Percentiles rank a stretch among this genome's conserved stretches.
Conservation (phyloP, 768 basidiomycete species). For the Leccinellum luteum region DNA sequence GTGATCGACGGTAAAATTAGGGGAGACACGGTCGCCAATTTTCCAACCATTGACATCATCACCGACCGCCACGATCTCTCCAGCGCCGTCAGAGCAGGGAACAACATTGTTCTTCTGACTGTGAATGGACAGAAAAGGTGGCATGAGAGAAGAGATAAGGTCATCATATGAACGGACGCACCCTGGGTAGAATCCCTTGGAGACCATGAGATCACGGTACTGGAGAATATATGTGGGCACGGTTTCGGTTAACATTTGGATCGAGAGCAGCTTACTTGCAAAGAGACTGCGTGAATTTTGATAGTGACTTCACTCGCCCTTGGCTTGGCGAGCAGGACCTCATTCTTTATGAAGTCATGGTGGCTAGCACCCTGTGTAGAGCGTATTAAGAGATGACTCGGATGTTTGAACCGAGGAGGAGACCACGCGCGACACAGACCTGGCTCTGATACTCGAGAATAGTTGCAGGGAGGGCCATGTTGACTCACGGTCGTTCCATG, state of each 20-base stretch:
- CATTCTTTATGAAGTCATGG: conserved; percentile 26
- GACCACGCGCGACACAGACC: background rate
- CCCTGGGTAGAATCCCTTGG: conserved; percentile 39
- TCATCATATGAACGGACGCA: conserved; percentile 12
- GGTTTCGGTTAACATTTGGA: background rate
- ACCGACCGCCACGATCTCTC: conserved; percentile 50
- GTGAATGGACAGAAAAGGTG: conserved; percentile 16
- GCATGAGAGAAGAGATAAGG: conserved; percentile 26
- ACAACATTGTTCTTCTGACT: conserved; percentile 28
- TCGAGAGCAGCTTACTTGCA: conserved; percentile 36
- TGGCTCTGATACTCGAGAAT: conserved; percentile 17
- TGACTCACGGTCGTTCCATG: background rate
- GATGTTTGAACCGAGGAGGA: background rate
- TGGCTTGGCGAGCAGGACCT: conserved; percentile 28
- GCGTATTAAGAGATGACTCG: background rate
- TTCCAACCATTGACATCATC: conserved; percentile 44
- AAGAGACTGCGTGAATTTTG: conserved; percentile 54
- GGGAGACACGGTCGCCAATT: conserved; percentile 53
- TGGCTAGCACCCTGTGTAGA: conserved; percentile 21
- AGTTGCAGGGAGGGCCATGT: conserved; percentile 13
- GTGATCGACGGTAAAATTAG: conserved; percentile 51
- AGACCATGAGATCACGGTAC: conserved; percentile 51
- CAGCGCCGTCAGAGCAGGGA: conserved; percentile 51
- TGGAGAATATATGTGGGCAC: conserved; percentile 11
- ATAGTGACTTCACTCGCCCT: conserved; percentile 51